These are phyloP conservation scores for Mucor sp. DNA, from an alignment of 371 early-diverging fungal genomes.

Conservation along the genomic window DNA sequence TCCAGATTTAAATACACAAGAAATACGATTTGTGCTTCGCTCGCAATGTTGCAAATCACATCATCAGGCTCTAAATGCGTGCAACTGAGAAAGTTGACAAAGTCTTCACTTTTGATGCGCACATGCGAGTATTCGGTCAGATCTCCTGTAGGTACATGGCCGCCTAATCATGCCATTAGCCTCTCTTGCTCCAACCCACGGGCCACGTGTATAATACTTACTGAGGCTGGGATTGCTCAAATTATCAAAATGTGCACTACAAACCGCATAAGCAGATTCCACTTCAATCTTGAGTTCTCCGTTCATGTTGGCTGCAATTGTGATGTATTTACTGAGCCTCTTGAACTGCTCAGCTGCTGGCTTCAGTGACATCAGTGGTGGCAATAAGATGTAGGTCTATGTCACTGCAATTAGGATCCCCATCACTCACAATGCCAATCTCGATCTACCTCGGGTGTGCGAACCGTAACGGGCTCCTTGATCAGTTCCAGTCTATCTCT, in stretches of 20 bases:
- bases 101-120: slow-evolving; percentile 55
- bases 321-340: slow-evolving; percentile 43
- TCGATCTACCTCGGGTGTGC: slow-evolving; percentile 12
- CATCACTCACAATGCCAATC: background rate
- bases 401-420: background rate
- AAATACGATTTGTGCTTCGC: slow-evolving; percentile 32
- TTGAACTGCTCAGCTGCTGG: slow-evolving; percentile 50
- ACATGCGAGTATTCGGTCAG: slow-evolving; percentile 40
- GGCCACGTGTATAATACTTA: slow-evolving; percentile 14
- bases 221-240: slow-evolving; percentile 55
- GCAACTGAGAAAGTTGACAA: slow-evolving; percentile 58
- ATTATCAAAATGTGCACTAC: slow-evolving; percentile 49
- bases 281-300: slow-evolving; percentile 52
- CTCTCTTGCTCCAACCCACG: background rate
- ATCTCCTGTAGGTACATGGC: slow-evolving; percentile 9
- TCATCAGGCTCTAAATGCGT: slow-evolving; percentile 56
- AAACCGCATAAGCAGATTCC: slow-evolving; percentile 42
- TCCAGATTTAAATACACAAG: slow-evolving; percentile 31
- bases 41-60: slow-evolving; percentile 52
- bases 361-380: slow-evolving; percentile 41
- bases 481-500: slow-evolving; percentile 10
- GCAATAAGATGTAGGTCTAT: slow-evolving; percentile 58
- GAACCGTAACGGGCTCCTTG: slow-evolving; percentile 15
- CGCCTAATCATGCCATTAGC: background rate
- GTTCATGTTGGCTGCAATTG: slow-evolving; percentile 58